Evolutionary conservation across 1,284 basidiomycete species (phyloP), one percentile per base, ranked within the genome.

Genomic region (Cutaneotrichosporon daszewskae): DNA sequence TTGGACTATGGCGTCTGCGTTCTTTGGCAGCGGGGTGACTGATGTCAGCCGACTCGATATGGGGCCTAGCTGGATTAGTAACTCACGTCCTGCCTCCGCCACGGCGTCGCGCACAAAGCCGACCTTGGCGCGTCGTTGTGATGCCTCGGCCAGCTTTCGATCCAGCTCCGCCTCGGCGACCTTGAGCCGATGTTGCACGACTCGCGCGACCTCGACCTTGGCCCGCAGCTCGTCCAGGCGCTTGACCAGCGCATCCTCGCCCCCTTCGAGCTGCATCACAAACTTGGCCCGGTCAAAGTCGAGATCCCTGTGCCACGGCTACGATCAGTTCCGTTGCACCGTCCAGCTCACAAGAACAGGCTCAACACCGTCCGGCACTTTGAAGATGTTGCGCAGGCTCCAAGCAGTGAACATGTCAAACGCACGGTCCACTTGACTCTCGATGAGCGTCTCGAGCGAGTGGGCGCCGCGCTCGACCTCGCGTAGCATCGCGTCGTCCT

Each of bases 261-360:
- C 68, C 13, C 56, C 53, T 0, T 59, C 54, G 1, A 64, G 45
- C 2, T 46, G 20, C 1, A 59, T 53, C 5, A 72, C 62, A 47
- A 66, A 62, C 29, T 58, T 53, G 0, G 65, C 70, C 18, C 71
- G 58, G 13, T 55, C 48, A 39, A 72, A 72, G 53, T 73, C 69
- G 4, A 71, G 51, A 5, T 59, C 66, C 19, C 58, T 48, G 27
- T 72, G 71, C 62, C 67, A 70, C 31, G 71, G 71, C 71, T 72
- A 38, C 0, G 1, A 41, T 53, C 19, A 53, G 51, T 31, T 19
- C 4, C 3, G 6, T 6, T 37, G 19, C 22, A 7, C 18, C 2
- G 16, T 3, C 4, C 24, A 13, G 18, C 13, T 19, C 40, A 72
- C 71, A 32, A 73, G 33, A 4, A 68, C 69, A 3, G 66, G 41